Evolutionary conservation across 352 stramenopile genomes (phyloP).

Genomic region (Detonula confervacea): DNA sequence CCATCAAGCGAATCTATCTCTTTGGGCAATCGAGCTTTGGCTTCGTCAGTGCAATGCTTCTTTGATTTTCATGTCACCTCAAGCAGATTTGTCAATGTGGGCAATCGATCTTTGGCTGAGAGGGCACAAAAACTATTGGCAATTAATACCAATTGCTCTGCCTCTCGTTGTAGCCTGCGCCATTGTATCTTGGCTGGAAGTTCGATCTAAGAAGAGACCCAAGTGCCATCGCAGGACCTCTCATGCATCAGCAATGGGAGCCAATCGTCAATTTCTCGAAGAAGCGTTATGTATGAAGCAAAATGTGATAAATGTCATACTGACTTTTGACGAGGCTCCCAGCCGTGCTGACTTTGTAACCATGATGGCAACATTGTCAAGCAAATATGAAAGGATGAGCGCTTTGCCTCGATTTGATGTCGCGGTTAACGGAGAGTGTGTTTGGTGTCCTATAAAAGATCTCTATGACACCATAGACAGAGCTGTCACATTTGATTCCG

Average conservation of each 20-base stretch:
- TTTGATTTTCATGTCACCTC: neutral
- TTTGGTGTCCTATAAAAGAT: conserved; percentile 37
- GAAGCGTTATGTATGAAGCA: conserved; percentile 22
- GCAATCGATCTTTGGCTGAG: neutral
- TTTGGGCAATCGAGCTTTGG: neutral
- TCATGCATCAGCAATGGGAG: neutral
- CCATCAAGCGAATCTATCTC: neutral
- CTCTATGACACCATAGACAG: conserved; percentile 1
- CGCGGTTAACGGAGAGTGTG: conserved; percentile 8
- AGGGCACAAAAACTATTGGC: neutral
- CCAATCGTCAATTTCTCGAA: conserved; percentile 18
- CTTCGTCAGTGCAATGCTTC: neutral
- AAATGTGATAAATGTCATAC: conserved; percentile 36
- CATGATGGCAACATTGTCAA: conserved; percentile 18
- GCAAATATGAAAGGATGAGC: conserved; percentile 33
- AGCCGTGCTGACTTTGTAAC: conserved; percentile 21
- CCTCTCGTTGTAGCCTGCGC: neutral
- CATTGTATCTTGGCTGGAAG: neutral
- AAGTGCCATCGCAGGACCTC: conserved; percentile 17
- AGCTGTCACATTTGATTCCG: conserved; percentile 12
- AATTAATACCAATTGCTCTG: neutral
- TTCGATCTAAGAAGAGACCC: neutral
- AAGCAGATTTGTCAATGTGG: neutral
- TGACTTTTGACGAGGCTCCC: conserved; percentile 7
- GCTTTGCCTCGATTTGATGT: conserved; percentile 7